These are phyloP conservation scores for Dothistroma pini DNA, from an alignment of 2,329 filamentous ascomycete species.

Conservation along the genomic window DNA sequence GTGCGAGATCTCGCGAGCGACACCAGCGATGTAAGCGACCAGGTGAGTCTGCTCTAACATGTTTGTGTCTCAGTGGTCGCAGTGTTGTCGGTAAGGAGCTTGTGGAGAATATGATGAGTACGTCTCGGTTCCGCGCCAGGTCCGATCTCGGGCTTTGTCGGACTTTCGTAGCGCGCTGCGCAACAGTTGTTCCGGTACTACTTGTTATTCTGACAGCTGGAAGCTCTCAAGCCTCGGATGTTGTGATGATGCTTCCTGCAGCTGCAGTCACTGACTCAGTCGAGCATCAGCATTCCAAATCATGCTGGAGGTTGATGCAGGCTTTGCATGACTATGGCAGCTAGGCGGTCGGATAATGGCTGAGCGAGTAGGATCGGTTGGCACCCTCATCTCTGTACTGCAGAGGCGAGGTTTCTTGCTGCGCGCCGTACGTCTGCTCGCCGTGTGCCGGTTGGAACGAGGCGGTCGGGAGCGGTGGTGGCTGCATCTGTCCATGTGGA, in stretches of 20 bases:
- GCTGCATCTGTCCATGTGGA: conserved; percentile 28
- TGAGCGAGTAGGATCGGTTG: conserved; percentile 23
- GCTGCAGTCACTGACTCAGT: conserved; percentile 4
- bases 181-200: conserved; percentile 1
- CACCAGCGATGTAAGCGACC: no score
- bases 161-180: neutral
- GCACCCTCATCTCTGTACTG: conserved; percentile 27
- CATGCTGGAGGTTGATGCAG: conserved; percentile 5
- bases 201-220: conserved; percentile 7
- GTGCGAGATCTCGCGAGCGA: no score
- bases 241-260: conserved; percentile 10
- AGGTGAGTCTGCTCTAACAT: no score
- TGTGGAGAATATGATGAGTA: no score
- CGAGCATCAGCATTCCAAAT: conserved; percentile 10
- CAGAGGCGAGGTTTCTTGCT: conserved; percentile 17
- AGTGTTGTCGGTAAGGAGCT: no score
- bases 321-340: neutral
- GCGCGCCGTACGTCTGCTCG: conserved; percentile 24
- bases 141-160: neutral
- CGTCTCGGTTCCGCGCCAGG: neutral
- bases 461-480: conserved; percentile 24
- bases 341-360: conserved; percentile 27
- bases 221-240: conserved; percentile 6
- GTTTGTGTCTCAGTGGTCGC: neutral
- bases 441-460: conserved; percentile 20